Conservation (phyloP, 371 early-diverging fungal species). For the Mucor circinelloides region DNA sequence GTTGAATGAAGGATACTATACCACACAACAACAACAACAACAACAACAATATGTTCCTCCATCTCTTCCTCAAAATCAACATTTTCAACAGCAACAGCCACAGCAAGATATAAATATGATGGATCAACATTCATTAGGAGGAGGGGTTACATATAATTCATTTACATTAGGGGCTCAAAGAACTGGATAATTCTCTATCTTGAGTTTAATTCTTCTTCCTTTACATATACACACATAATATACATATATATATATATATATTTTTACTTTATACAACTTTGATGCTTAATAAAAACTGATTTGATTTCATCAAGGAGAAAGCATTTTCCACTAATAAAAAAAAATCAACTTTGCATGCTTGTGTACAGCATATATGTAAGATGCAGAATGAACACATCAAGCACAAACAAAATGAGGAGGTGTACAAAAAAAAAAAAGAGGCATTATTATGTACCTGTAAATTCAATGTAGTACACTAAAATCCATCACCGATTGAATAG, state of each 20-base stretch:
- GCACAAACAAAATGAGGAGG: not conserved
- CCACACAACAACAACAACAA: not conserved
- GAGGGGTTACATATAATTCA: conserved; percentile 2
- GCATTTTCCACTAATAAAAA: not conserved
- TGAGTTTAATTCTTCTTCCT: not conserved
- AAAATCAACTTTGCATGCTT: not conserved
- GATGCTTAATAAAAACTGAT: not conserved
- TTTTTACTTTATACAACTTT: not conserved
- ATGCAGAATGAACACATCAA: not conserved
- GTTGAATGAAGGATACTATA: not conserved
- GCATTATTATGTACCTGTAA: not conserved
- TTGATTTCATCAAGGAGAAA: not conserved
- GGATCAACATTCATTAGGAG: conserved; percentile 7
- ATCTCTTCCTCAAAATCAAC: not conserved
- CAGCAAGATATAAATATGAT: not conserved
- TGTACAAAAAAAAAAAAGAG: not conserved
- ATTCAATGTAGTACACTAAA: not conserved
- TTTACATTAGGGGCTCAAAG: conserved; percentile 1
- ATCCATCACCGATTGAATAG: not conserved
- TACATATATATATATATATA: not conserved
- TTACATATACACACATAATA: not conserved
- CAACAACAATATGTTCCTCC: not conserved
- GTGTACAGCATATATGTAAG: not conserved
- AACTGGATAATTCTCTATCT: not conserved
- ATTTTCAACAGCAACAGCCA: not conserved